Evolutionary conservation across 805 yeast species (phyloP).

Genomic region (Nakazawaea wickerhamii): DNA sequence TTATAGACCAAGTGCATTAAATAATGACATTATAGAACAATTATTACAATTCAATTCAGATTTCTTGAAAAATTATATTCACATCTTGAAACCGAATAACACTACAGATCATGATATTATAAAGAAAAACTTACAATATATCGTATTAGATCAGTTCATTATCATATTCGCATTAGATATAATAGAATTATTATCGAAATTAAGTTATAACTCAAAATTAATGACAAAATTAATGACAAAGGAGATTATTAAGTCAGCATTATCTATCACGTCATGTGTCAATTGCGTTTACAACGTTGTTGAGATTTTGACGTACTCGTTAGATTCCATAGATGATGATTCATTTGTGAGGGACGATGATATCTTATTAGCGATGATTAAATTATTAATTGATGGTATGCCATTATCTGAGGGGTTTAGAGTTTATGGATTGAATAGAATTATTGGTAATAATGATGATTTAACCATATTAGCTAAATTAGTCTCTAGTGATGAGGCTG

Average conservation of each 20-base stretch:
- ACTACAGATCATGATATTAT: constrained; percentile 12
- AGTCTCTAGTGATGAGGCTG: constrained; percentile 27
- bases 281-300: constrained; percentile 46
- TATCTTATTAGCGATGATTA: constrained; percentile 14
- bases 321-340: constrained; percentile 16
- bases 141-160: constrained; percentile 44
- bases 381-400: constrained; percentile 32
- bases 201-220: constrained; percentile 22
- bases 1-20: constrained; percentile 61
- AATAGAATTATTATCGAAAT: constrained; percentile 39
- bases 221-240: constrained; percentile 30
- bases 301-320: constrained; percentile 45
- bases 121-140: constrained; percentile 36
- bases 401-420: constrained; percentile 35
- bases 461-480: constrained; percentile 35
- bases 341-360: constrained; percentile 13
- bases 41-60: constrained; percentile 23
- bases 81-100: constrained; percentile 21
- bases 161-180: constrained; percentile 51
- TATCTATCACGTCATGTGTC: constrained; percentile 49
- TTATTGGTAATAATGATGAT: constrained; percentile 46
- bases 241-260: constrained; percentile 31
- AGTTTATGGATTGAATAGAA: constrained; percentile 49
- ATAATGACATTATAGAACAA: constrained; percentile 29
- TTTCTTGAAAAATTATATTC: constrained; percentile 20